Evolutionary conservation across 2,329 filamentous ascomycete species (phyloP), one percentile per base, ranked within the genome.

Genomic region (Epichloe coenophiala): DNA sequence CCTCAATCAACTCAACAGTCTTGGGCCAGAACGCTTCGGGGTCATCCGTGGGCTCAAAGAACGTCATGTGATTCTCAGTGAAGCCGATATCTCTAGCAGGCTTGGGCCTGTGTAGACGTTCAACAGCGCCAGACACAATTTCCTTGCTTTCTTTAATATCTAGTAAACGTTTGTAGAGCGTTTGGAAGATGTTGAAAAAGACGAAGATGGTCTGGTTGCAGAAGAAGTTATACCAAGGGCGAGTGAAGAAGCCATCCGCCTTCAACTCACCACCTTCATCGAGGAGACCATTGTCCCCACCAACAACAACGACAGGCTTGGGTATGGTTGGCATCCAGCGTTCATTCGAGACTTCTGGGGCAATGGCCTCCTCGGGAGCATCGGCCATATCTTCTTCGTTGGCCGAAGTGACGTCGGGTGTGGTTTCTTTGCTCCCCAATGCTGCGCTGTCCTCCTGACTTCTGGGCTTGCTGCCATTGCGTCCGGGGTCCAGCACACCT

Each of bases 151-250:
- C 75, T 71, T 97, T 97, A 65, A 97, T 81, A 54, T 86, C 85
- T 55, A 84, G 74, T 13, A 98, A 75, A 40, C 93, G 83, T 60
- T 83, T 80, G 68, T 95, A 97, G 5, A 98, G 73, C n/a, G 85
- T 86, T 62, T 95, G 82, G 65, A 98, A 93, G 54, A 95, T 83
- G 58, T 85, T 87, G 71, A 98, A 86, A 74, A 98, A 97, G 67
- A 93, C 90, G 63, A 89, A 95, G 53, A 98, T 84, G 3, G 85
- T 88, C 60, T 88, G 80, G 65, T 96, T 97, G 64, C 84, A 84
- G 71, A 94, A 98, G 63, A 97, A 81, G 63, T 91, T 91, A 71
- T 88, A 95, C 68, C 80, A 83, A 11, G 82, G 81, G 45, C 90
- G 86, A 57, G 77, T 76, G 68, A 93, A 95, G 52, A 86, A 83